Evolutionary conservation across 192 early-diverging fungal genomes (phyloP).

Genomic region (Lunasporangiospora selenospora): DNA sequence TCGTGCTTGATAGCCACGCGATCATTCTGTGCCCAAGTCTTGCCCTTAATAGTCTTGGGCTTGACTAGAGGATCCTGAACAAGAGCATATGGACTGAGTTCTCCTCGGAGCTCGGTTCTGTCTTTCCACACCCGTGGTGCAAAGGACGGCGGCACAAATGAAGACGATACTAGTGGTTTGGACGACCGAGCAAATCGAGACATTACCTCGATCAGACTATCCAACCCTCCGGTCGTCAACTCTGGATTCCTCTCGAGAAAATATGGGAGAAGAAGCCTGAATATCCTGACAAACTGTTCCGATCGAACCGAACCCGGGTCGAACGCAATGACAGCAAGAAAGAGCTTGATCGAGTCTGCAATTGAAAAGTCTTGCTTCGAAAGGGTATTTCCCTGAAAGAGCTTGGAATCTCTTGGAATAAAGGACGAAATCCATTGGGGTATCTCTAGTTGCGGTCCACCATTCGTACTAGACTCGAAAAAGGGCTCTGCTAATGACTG

Average conservation of each 20-base stretch:
- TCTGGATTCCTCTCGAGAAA: constrained; percentile 41
- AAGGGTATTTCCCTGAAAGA: constrained; percentile 31
- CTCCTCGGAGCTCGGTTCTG: constrained; percentile 1
- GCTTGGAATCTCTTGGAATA: constrained; percentile 38
- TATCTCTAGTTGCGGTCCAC: constrained; percentile 38
- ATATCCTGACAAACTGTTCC: constrained; percentile 61
- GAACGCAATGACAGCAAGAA: constrained; percentile 63
- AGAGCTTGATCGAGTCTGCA: constrained; percentile 61
- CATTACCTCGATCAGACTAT: constrained; percentile 58
- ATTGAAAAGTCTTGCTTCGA: constrained; percentile 51
- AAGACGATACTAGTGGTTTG: constrained; percentile 40
- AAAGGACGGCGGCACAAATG: constrained; percentile 25
- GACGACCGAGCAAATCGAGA: constrained; percentile 54
- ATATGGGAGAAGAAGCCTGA: constrained; percentile 44
- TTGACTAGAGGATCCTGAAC: constrained; percentile 12
- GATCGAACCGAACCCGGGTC: constrained; percentile 61
- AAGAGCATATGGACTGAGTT: constrained; percentile 15
- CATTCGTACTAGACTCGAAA: constrained; percentile 19
- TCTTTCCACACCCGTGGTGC: constrained; percentile 9
- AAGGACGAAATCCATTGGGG: constrained; percentile 40
- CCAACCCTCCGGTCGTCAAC: constrained; percentile 51
- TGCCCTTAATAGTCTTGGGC: constrained; percentile 50
- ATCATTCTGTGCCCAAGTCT: constrained; percentile 66
- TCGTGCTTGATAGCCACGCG: constrained; percentile 61
- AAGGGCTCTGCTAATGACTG: constrained; percentile 23